Percentiles rank a stretch among this genome's conserved stretches.
Evolutionary conservation across 768 basidiomycete species (phyloP).

Genomic region (Polyporus arcularius): DNA sequence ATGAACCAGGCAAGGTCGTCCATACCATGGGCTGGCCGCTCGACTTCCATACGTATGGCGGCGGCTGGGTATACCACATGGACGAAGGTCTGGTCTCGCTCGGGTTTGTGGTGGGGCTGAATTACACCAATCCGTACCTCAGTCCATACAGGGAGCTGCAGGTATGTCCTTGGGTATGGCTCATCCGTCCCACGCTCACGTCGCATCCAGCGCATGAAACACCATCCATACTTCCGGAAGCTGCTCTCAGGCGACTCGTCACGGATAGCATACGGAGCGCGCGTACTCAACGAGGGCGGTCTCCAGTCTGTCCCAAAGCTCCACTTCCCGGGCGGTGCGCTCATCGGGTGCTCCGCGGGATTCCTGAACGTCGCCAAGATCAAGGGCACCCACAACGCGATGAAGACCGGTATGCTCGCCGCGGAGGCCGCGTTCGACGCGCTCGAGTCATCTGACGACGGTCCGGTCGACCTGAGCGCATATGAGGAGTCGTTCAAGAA

Average conservation of each 20-base stretch:
- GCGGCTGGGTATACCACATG: constrained; percentile 96
- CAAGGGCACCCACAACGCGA: constrained; percentile 97
- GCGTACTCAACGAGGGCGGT: constrained; percentile 91
- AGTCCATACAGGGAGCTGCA: constrained; percentile 93
- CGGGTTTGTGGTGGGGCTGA: constrained; percentile 90
- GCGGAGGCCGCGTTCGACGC: constrained; percentile 83
- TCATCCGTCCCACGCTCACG: constrained; percentile 13
- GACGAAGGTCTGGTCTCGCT: constrained; percentile 85
- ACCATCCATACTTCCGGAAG: constrained; percentile 88
- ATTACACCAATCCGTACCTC: constrained; percentile 92
- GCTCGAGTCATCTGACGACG: constrained; percentile 34
- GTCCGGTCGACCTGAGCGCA: constrained; percentile 60
- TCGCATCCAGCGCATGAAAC: constrained; percentile 78
- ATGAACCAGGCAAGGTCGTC: constrained; percentile 80
- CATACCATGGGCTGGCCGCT: constrained; percentile 97
- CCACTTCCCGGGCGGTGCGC: constrained; percentile 90
- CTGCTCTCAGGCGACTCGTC: constrained; percentile 72
- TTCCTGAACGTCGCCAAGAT: constrained; percentile 98
- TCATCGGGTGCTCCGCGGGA: constrained; percentile 94
- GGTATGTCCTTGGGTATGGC: constrained; percentile 43
- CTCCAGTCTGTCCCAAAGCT: constrained; percentile 85
- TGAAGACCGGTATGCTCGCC: constrained; percentile 98
- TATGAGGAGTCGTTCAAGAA: constrained; percentile 71
- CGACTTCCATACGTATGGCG: constrained; percentile 79
- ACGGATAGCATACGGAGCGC: constrained; percentile 88